phyloP scores from a whole-genome alignment of 2,329 filamentous ascomycete species.

The Diaporthe caulivora region DNA sequence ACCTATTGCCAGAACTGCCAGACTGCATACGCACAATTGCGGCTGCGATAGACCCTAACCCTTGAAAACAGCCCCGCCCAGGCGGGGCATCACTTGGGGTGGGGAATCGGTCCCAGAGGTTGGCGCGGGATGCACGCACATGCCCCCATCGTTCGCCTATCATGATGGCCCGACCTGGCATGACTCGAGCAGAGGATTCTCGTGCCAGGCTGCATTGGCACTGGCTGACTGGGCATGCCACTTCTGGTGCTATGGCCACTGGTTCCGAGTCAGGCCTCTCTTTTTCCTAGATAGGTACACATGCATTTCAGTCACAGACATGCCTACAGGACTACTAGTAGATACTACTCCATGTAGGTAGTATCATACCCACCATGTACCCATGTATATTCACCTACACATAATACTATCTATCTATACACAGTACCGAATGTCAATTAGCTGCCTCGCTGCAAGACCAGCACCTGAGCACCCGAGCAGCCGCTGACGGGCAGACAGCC shows the following conservation, averaged over 20 bases:
- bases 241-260: conserved; percentile 18
- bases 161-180: conserved; percentile 9
- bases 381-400: too few species aligned
- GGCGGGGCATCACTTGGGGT: neutral
- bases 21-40: neutral
- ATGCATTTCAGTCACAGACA: neutral
- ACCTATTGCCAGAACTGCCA: too few species aligned
- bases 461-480: neutral
- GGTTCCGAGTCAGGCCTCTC: conserved; percentile 12
- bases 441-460: neutral
- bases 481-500: neutral
- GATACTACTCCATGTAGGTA: neutral
- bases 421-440: neutral
- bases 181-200: conserved; percentile 18
- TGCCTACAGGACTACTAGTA: neutral
- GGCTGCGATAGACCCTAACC: conserved; percentile 4
- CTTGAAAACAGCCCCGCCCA: too few species aligned
- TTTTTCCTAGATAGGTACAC: neutral
- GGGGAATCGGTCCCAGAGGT: neutral
- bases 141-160: conserved; percentile 23
- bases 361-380: neutral
- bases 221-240: neutral
- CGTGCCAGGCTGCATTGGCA: neutral
- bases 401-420: neutral
- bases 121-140: conserved; percentile 1